These are phyloP conservation scores for Claviceps maximensis DNA, from an alignment of 2,329 filamentous ascomycete genomes.

Conservation along the genomic window DNA sequence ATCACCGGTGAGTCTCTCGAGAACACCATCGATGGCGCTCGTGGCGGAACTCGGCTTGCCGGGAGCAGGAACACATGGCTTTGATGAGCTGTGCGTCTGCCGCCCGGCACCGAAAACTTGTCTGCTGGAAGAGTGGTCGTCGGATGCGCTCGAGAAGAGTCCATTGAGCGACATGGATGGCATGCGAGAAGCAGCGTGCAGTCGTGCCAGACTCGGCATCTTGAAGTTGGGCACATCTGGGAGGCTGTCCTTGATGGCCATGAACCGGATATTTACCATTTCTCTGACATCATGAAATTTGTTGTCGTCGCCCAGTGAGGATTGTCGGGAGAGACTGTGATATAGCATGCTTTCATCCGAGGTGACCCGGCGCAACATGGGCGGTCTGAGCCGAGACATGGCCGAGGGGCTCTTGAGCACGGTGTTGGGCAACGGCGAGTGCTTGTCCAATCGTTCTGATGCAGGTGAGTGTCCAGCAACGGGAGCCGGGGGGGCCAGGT, in stretches of 20 bases:
- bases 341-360: constrained; percentile 65
- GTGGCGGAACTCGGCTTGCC: constrained; percentile 3
- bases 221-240: constrained; percentile 69
- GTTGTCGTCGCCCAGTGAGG: constrained; percentile 72
- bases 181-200: constrained; percentile 23
- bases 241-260: constrained; percentile 79
- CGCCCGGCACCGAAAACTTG: neutral
- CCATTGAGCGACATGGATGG: constrained; percentile 21
- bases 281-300: constrained; percentile 69
- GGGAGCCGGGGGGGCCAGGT: too few species aligned
- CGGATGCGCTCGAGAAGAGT: constrained; percentile 16
- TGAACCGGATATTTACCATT: constrained; percentile 78
- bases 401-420: neutral
- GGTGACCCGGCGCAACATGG: constrained; percentile 20
- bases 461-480: neutral
- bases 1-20: constrained; percentile 67
- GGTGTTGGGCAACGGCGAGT: neutral
- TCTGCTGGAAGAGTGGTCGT: constrained; percentile 5
- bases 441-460: neutral
- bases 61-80: neutral
- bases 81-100: neutral
- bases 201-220: constrained; percentile 47
- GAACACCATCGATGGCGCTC: constrained; percentile 34
- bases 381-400: constrained; percentile 10
- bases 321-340: constrained; percentile 61